Conservation (phyloP, 192 early-diverging fungal species). For the Martensiomyces pterosporus region DNA sequence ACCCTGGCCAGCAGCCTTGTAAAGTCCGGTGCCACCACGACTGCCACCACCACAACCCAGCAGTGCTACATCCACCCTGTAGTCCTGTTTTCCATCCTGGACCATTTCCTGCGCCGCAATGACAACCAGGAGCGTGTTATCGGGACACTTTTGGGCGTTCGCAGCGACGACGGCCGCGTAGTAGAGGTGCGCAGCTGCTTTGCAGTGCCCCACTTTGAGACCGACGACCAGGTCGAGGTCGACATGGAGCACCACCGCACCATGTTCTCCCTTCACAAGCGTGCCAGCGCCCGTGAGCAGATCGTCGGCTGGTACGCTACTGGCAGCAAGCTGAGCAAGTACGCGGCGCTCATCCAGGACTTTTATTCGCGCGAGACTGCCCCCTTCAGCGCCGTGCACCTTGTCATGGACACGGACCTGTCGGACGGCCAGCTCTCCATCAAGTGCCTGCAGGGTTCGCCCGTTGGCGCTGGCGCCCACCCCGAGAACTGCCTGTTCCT, state of each 20-base stretch:
- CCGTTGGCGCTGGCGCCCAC: slow-evolving; percentile 66
- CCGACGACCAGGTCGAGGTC: slow-evolving; percentile 73
- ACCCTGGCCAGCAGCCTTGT: slow-evolving; percentile 28
- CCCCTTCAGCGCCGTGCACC: slow-evolving; percentile 70
- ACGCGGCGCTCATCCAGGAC: slow-evolving; percentile 72
- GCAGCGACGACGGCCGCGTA: slow-evolving; percentile 81
- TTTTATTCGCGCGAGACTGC: slow-evolving; percentile 75
- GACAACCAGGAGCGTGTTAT: slow-evolving; percentile 80
- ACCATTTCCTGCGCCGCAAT: slow-evolving; percentile 85
- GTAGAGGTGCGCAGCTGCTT: slow-evolving; percentile 89
- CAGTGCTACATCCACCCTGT: slow-evolving; percentile 64
- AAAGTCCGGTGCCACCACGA: slow-evolving; percentile 26
- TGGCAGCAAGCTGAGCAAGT: slow-evolving; percentile 61
- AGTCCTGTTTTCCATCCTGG: slow-evolving; percentile 87
- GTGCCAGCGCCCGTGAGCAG: slow-evolving; percentile 82
- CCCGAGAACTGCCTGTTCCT: slow-evolving; percentile 88
- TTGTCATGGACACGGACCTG: slow-evolving; percentile 83
- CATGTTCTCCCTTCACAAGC: slow-evolving; percentile 86
- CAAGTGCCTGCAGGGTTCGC: slow-evolving; percentile 67
- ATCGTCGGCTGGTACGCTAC: slow-evolving; percentile 95
- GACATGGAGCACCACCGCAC: slow-evolving; percentile 85
- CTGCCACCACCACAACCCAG: slow-evolving; percentile 32
- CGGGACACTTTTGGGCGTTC: slow-evolving; percentile 85
- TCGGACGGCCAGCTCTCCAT: slow-evolving; percentile 66
- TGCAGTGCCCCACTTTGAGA: slow-evolving; percentile 75